These are phyloP conservation scores for Arabidopsis thaliana DNA, from an alignment of 345 rosid species.

Conservation along the genomic window TAIR10.1 NC_003070.9:4500001-4500500, in stretches of 20 bases:
- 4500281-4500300: constrained; percentile 72
- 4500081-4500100: constrained; percentile 57
- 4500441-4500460: constrained; percentile 83
- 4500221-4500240: constrained; percentile 79
- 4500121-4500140: constrained; percentile 53
- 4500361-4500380: constrained; percentile 91
- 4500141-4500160: constrained; percentile 55
- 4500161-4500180: constrained; percentile 60
- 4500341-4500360: constrained; percentile 90
- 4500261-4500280: constrained; percentile 95
- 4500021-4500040: constrained; percentile 55
- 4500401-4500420: constrained; percentile 85
- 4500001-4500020: constrained; percentile 52
- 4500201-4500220: constrained; percentile 60
- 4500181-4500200: constrained; percentile 57
- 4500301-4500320: constrained; percentile 81
- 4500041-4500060: constrained; percentile 53
- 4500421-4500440: constrained; percentile 73
- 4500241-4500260: constrained; percentile 79
- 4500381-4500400: constrained; percentile 69
- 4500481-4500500: constrained; percentile 82
- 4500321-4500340: constrained; percentile 85
- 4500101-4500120: constrained; percentile 55
- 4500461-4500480: constrained; percentile 84
- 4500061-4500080: constrained; percentile 54